Base-by-base conservation (phyloP, 202 grass and related monocot genomes). In the Zizania palustris region DNA sequence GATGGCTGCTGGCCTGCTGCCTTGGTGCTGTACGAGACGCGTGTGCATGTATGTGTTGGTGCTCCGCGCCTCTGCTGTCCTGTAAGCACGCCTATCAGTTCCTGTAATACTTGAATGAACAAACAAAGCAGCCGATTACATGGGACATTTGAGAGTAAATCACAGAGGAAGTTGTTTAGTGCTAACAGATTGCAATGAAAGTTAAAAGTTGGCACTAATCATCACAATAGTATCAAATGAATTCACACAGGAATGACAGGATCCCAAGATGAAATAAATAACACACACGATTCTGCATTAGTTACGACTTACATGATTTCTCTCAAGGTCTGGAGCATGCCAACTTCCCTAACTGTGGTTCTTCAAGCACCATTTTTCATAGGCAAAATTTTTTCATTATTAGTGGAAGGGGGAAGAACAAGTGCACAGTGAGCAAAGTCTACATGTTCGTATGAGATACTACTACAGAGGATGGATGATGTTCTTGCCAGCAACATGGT, bases 401-500 rank as follows among this genome's bases (percentile, higher is more conserved):
- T 49, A 14, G 11, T 28, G 43, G 34, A 41, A 66, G 43, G 38
- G 44, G 35, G 35, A 72, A 36, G 60, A 33, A 75, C 15, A 59
- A 5, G 11, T 73, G 81, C 69, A 74, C 4, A 28, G 1, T 21
- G 43, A 69, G 33, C 46, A 9, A 48, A 46, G 13, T 16, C 3
- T 33, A 60, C 33, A 79, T n/a, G 13, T 56, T 7, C 4, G 8
- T 15, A 14, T 3, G 15, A 45, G 15, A 45, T 45, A 39, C 50
- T 83, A 85, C 72, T 83, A 77, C 72, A 83, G 71, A 33, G 88
- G 84, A 78, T 87, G 74, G n/a, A 93, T 50, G 1, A 78, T 75
- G 46, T 60, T 78, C 67, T 92, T 93, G 36, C 89, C 89, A 42
- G 51, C 48, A 15, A 65, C 75, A 45, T 89, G 55, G 45, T 92